phyloP scores from a whole-genome alignment of 2,329 filamentous ascomycete genomes.

The Phyllosticta citribraziliensis region DNA sequence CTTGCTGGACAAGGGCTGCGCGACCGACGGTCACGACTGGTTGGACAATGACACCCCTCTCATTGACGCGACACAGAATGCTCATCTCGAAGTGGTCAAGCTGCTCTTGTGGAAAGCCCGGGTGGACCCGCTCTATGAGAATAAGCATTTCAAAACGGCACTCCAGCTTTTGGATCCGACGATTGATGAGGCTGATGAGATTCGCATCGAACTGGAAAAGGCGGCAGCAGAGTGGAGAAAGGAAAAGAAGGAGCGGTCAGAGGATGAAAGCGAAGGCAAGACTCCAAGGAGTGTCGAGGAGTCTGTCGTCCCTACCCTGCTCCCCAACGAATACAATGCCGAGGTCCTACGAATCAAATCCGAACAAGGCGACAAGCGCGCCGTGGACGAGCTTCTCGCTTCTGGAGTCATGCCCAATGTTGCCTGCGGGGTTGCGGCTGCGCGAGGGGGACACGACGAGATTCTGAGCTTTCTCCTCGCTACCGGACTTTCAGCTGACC shows the following conservation, averaged over 20 bases:
- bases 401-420: constrained; percentile 55
- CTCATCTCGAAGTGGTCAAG: constrained; percentile 78
- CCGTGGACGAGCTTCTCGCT: constrained; percentile 39
- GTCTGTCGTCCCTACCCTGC: constrained; percentile 21
- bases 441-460: constrained; percentile 81
- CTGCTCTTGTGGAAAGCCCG: constrained; percentile 67
- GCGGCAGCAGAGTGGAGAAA: constrained; percentile 37
- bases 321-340: constrained; percentile 41
- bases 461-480: constrained; percentile 64
- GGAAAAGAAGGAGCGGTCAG: constrained; percentile 40
- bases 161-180: constrained; percentile 72
- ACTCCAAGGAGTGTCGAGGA: constrained; percentile 11
- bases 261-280: constrained; percentile 25
- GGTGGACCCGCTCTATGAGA: constrained; percentile 83
- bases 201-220: constrained; percentile 61
- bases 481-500: constrained; percentile 36
- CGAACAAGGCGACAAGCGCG: constrained; percentile 38
- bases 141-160: constrained; percentile 86
- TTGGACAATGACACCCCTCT: constrained; percentile 76
- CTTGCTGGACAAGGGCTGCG: constrained; percentile 74
- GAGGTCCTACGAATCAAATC: constrained; percentile 41
- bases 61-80: constrained; percentile 93
- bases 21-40: constrained; percentile 45
- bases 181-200: constrained; percentile 68
- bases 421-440: constrained; percentile 80